Percentiles rank a stretch among this genome's conserved stretches.
These are phyloP conservation scores for Coemansia sp. DNA, from an alignment of 192 early-diverging fungal genomes.

Conservation along the genomic window DNA sequence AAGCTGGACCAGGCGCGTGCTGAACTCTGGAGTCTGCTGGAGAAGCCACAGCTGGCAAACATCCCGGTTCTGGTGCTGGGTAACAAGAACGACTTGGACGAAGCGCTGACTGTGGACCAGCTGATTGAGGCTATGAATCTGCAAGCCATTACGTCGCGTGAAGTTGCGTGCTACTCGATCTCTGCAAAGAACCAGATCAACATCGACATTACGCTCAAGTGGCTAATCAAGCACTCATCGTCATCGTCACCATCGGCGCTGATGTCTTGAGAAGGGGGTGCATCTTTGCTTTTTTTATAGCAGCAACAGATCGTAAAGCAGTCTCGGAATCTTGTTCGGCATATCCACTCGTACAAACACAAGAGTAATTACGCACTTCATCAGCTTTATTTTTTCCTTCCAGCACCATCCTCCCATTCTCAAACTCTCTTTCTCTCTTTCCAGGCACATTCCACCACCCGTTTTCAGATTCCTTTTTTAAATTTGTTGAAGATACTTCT, in stretches of 20 bases:
- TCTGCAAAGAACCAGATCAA: conserved; percentile 97
- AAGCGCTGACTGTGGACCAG: conserved; percentile 82
- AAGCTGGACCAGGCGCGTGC: conserved; percentile 90
- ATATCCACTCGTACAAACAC: no score
- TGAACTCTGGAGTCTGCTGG: conserved; percentile 87
- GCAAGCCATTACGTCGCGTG: conserved; percentile 84
- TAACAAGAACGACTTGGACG: conserved; percentile 96
- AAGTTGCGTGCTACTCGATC: conserved; percentile 98
- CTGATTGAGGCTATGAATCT: conserved; percentile 90
- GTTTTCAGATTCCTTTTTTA: conserved; percentile 3
- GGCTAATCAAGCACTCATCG: conserved; percentile 83
- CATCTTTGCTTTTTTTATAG: background rate
- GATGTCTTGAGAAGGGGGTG: background rate
- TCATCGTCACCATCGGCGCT: conserved; percentile 28
- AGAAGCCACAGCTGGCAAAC: conserved; percentile 88
- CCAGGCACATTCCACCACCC: background rate
- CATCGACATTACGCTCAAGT: conserved; percentile 95
- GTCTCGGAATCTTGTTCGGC: no score
- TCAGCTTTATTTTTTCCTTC: no score
- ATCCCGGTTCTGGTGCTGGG: conserved; percentile 98
- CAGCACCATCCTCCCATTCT: background rate
- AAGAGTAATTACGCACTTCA: no score
- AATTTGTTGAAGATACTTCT: no score
- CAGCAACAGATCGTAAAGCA: no score
- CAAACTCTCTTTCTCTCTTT: background rate